Evolutionary conservation across 1,284 basidiomycete genomes (phyloP), one percentile per base, ranked within the genome.

Genomic region (Trametes polyzona): DNA sequence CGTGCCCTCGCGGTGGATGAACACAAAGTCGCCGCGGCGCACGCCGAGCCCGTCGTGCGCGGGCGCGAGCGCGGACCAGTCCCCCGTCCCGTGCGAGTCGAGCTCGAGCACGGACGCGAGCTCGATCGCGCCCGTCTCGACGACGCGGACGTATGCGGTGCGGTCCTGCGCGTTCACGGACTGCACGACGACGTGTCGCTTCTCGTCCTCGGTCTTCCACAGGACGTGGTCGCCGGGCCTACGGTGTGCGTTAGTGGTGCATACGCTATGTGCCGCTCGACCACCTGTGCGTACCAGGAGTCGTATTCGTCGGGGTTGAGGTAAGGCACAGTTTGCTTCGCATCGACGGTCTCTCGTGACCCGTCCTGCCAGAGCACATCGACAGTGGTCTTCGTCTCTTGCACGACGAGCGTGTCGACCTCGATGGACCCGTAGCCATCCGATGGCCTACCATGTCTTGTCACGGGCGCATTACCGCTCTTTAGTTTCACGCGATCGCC

Each of bases 351-450:
- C 66, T 89, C 85, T 55, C 73, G 77, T 8, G 76, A 78, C 17
- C 93, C 94, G 69, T 95, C 88, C 76, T 97, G 95, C 95, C 95
- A 98, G 16, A 95, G 71, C 27, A 97, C 78, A n/a, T 82, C 80
- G 27, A 92, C 77, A 11, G 73, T 78, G 10, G 92, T 91, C 52
- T 82, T 76, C 7, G 90, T 91, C 71, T 91, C 86, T 39, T 78
- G 80, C 42, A 96, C 87, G 23, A 82, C 76, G 59, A 87, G 81
- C 1, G 83, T 82, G 33, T 80, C 77, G 19, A 89, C 81, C 36
- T 75, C 71, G 37, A 89, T 70, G 46, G 73, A 67, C 19, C 78
- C 78, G 32, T 73, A 71, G 16, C 71, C 63, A n/a, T 80, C 80
- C 12, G 71, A 70, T 11, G 78, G 77, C 42, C 74, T 72, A 21